phyloP scores from a whole-genome alignment of 257 asterid genomes.

The Euphrasia confusa region DNA sequence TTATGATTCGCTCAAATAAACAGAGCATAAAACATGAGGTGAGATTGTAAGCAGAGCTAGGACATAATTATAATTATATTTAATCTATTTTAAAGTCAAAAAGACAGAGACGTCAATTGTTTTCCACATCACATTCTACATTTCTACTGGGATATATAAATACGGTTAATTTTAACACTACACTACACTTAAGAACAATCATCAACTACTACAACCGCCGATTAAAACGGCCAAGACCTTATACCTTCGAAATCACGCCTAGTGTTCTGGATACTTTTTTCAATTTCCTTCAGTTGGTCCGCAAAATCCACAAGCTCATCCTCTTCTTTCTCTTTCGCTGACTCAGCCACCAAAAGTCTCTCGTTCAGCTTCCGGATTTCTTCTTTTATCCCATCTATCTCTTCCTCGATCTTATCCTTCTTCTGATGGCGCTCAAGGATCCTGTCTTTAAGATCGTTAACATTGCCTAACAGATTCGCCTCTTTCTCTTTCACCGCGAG shows the following conservation, averaged over 20 bases:
- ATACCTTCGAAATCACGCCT: constrained; percentile 29
- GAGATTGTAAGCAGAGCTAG: too few species aligned
- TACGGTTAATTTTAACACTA: neutral
- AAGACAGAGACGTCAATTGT: too few species aligned
- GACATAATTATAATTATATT: too few species aligned
- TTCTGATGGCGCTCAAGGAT: constrained; percentile 21
- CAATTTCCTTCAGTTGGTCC: constrained; percentile 28
- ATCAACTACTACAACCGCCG: too few species aligned
- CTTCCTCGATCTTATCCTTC: constrained; percentile 33
- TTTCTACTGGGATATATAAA: neutral
- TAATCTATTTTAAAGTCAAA: too few species aligned
- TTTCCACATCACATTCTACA: too few species aligned
- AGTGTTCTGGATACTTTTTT: constrained; percentile 25
- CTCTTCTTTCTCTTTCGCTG: constrained; percentile 34
- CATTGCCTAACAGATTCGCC: constrained; percentile 30
- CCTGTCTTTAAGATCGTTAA: constrained; percentile 33
- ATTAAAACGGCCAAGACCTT: constrained; percentile 19
- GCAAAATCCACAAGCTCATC: constrained; percentile 33
- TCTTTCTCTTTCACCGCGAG: constrained; percentile 34
- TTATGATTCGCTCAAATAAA: neutral
- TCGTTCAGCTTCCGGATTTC: constrained; percentile 42
- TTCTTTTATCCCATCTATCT: constrained; percentile 36
- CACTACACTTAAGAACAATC: too few species aligned
- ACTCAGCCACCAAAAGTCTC: constrained; percentile 29
- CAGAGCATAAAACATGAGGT: neutral